A percentile compares a stretch with the other conserved stretches of the same genome.
Conservation (phyloP, 2,329 filamentous ascomycete genomes). For the Ophiosphaerella narmari region DNA sequence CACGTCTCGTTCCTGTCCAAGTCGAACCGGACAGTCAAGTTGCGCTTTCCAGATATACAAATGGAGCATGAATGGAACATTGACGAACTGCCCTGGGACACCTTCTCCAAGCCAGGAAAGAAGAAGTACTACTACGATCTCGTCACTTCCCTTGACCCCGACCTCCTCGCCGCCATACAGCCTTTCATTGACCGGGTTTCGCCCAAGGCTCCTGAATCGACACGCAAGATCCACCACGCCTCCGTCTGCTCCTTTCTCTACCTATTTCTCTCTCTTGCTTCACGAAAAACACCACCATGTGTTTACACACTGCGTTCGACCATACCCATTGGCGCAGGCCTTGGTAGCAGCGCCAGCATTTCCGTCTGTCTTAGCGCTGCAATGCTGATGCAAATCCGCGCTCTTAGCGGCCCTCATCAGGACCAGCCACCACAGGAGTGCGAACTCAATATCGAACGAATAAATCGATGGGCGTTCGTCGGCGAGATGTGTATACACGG, state of each 20-base stretch:
- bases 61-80: constrained; percentile 94
- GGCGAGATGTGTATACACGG: constrained; percentile 97
- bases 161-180: constrained; percentile 78
- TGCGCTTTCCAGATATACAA: constrained; percentile 90
- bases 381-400: constrained; percentile 83
- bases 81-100: constrained; percentile 83
- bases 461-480: constrained; percentile 98
- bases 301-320: constrained; percentile 92
- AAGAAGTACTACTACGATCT: constrained; percentile 96
- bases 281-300: constrained; percentile 76
- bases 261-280: constrained; percentile 85
- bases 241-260: constrained; percentile 90
- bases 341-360: constrained; percentile 94
- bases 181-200: constrained; percentile 79
- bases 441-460: constrained; percentile 87
- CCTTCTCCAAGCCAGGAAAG: constrained; percentile 78
- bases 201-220: constrained; percentile 64
- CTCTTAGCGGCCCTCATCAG: constrained; percentile 85
- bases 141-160: constrained; percentile 76
- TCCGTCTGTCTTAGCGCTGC: constrained; percentile 86
- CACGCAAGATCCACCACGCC: constrained; percentile 81
- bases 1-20: constrained; percentile 94
- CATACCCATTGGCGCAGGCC: constrained; percentile 86
- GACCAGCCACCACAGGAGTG: constrained; percentile 89
- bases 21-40: constrained; percentile 81